phyloP scores from a whole-genome alignment of 225 moss, liverwort and hornwort genomes.

The Physcomitrium patens region DNA sequence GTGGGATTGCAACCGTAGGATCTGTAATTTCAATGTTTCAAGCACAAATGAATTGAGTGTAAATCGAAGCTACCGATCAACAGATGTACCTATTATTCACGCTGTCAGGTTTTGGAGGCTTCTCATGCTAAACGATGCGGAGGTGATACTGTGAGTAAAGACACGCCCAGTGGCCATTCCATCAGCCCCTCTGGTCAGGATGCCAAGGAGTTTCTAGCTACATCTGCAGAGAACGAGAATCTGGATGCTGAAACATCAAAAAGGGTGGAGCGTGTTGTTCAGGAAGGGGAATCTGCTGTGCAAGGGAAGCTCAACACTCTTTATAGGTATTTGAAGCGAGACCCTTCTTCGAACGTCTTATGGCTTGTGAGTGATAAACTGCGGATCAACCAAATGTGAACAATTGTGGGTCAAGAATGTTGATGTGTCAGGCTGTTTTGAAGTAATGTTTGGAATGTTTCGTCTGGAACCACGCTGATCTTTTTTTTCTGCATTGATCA shows the following conservation, averaged over 20 bases:
- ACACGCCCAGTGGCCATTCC: constrained; percentile 25
- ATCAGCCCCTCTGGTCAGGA: constrained; percentile 25
- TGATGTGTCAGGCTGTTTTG: too few relatives aligned
- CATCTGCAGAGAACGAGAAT: constrained; percentile 33
- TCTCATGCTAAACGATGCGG: constrained; percentile 61
- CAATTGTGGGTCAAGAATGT: background rate
- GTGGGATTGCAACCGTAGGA: background rate
- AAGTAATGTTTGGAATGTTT: too few relatives aligned
- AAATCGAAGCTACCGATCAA: constrained; percentile 14
- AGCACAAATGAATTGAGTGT: constrained; percentile 7
- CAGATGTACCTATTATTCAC: constrained; percentile 5
- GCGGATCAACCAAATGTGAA: background rate
- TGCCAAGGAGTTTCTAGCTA: constrained; percentile 20
- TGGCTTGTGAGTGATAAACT: background rate
- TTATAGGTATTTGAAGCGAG: constrained; percentile 47
- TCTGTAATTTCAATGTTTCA: background rate
- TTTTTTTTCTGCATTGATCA: constrained; percentile 23
- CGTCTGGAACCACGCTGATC: background rate
- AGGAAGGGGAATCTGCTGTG: constrained; percentile 70
- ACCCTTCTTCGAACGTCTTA: background rate
- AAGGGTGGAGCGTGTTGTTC: constrained; percentile 67
- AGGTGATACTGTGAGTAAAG: constrained; percentile 40
- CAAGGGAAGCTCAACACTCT: constrained; percentile 74
- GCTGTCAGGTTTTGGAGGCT: constrained; percentile 68
- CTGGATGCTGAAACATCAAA: constrained; percentile 44